Conservation (phyloP, 495 filamentous ascomycete genomes). For the Hyaloscypha hepaticicola region DNA sequence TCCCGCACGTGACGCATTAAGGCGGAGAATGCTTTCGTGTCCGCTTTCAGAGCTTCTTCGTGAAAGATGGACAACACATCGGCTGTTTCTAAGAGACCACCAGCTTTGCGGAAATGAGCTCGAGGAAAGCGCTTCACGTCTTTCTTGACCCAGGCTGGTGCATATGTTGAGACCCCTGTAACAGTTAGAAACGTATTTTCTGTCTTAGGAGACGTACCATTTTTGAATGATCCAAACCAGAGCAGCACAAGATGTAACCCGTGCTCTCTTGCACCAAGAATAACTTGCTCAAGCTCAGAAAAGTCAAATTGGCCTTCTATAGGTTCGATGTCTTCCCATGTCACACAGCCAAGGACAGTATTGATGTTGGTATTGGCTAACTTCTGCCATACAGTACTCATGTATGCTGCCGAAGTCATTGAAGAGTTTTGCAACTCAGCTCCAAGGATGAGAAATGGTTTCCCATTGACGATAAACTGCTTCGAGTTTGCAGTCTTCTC, state of each 20-base stretch:
- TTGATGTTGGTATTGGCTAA: slow-evolving; percentile 44
- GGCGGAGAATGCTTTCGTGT: slow-evolving; percentile 39
- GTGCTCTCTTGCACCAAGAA: slow-evolving; percentile 41
- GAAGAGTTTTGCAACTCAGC: slow-evolving; percentile 52
- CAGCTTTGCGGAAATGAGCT: slow-evolving; percentile 35
- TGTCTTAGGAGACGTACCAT: slow-evolving; percentile 34
- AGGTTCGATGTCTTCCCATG: slow-evolving; percentile 52
- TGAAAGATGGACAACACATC: slow-evolving; percentile 42
- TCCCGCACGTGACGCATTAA: slow-evolving; percentile 43
- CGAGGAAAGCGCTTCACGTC: slow-evolving; percentile 44
- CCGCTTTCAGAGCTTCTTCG: slow-evolving; percentile 36
- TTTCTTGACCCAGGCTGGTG: slow-evolving; percentile 46
- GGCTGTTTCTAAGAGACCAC: slow-evolving; percentile 32
- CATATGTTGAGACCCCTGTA: slow-evolving; percentile 40
- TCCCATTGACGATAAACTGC: slow-evolving; percentile 47
- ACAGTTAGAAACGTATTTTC: background rate
- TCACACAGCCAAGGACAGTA: slow-evolving; percentile 50
- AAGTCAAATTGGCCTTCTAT: slow-evolving; percentile 47
- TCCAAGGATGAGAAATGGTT: slow-evolving; percentile 46
- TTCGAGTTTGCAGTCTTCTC: slow-evolving; percentile 7
- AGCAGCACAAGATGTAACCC: slow-evolving; percentile 44
- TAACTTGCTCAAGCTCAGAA: slow-evolving; percentile 42
- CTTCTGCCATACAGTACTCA: slow-evolving; percentile 45
- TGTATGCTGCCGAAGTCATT: slow-evolving; percentile 45
- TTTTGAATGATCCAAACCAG: slow-evolving; percentile 55